Percentiles rank a stretch among this genome's conserved stretches.
Evolutionary conservation across 108 stramenopile species (phyloP).

Genomic region (Skeletonema grethae): DNA sequence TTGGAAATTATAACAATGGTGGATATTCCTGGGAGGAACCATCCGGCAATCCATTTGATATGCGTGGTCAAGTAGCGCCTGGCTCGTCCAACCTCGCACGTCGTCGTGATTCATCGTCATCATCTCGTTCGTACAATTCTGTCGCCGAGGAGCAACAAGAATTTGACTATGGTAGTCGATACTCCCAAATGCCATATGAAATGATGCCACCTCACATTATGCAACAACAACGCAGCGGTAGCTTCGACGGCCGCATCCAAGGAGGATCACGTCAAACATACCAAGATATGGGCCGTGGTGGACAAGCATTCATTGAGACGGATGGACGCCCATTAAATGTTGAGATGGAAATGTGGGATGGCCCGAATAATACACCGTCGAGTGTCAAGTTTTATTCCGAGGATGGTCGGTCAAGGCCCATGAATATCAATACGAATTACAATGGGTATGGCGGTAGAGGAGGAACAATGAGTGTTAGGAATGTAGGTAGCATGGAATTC

Average conservation of each 20-base stretch:
- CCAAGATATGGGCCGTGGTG: neutral
- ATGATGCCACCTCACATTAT: conserved; percentile 2
- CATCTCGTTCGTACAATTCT: conserved; percentile 1
- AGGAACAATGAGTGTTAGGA: conserved; percentile 6
- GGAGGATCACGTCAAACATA: conserved; percentile 4
- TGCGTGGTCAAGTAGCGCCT: conserved; percentile 1
- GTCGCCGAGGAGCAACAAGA: neutral
- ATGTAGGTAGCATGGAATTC: conserved; percentile 1
- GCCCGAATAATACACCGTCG: conserved; percentile 25
- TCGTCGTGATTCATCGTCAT: neutral
- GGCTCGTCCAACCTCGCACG: neutral
- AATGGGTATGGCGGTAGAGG: neutral
- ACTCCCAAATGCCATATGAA: neutral
- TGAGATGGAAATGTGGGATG: conserved; percentile 22
- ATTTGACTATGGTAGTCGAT: neutral
- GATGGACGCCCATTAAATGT: conserved; percentile 27
- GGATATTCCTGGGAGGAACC: neutral
- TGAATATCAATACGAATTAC: conserved; percentile 1
- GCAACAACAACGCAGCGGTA: neutral
- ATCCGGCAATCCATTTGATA: neutral
- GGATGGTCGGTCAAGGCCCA: conserved; percentile 16
- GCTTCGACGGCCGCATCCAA: neutral
- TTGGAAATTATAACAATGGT: neutral
- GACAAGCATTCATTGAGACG: conserved; percentile 6
- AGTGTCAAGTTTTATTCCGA: conserved; percentile 21